phyloP scores from a whole-genome alignment of 2,329 filamentous ascomycete genomes.

The Epichloe gansuensis region DNA sequence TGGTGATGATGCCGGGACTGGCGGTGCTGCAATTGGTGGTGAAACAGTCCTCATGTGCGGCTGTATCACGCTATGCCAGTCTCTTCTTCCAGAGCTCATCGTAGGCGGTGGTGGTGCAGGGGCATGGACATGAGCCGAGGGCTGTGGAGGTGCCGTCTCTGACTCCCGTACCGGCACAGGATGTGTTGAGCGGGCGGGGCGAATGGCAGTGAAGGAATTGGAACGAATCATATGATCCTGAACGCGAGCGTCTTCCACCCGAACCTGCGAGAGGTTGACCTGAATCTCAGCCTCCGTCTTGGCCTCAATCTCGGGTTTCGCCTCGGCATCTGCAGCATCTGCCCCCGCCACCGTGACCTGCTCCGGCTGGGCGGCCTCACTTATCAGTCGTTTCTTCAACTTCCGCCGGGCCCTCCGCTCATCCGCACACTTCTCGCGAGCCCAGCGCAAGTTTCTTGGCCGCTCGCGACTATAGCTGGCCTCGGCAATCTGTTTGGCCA shows the following conservation, averaged over 20 bases:
- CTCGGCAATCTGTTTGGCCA: neutral
- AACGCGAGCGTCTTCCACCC: neutral
- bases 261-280: neutral
- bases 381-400: neutral
- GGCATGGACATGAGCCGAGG: neutral
- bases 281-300: neutral
- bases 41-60: neutral
- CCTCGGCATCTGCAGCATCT: neutral
- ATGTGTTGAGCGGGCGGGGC: neutral
- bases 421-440: slow-evolving; percentile 1
- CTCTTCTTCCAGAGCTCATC: neutral
- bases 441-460: neutral
- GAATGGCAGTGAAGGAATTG: neutral
- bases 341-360: neutral
- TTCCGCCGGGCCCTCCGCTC: slow-evolving; percentile 1
- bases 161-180: neutral
- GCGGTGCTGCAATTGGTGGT: neutral
- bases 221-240: neutral
- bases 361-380: neutral
- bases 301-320: neutral
- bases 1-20: neutral
- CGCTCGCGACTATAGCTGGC: neutral
- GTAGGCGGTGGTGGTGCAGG: neutral
- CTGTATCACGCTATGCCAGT: slow-evolving; percentile 2
- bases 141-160: neutral